Percentiles rank a stretch among this genome's conserved stretches.
Conservation (phyloP, 2,329 filamentous ascomycete genomes). For the Diaporthe citriasiana region DNA sequence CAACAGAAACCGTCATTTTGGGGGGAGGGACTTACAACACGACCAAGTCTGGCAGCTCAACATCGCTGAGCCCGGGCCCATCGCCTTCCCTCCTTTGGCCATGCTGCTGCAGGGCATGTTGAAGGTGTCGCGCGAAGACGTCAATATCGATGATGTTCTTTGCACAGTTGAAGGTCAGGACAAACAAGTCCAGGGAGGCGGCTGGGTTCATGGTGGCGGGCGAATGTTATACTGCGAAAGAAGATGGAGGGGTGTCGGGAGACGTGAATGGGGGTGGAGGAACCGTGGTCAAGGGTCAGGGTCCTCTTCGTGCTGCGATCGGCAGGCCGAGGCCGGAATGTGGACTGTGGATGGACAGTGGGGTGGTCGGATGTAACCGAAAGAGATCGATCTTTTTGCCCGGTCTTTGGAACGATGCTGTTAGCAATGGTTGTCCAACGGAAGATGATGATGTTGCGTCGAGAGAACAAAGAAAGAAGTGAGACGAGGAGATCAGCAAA, state of each 20-base stretch:
- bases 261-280: conserved; percentile 6
- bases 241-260: conserved; percentile 29
- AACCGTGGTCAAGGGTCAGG: conserved; percentile 14
- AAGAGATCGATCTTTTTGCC: conserved; percentile 19
- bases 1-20: background rate
- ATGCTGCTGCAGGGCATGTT: conserved; percentile 68
- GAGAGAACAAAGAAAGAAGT: background rate
- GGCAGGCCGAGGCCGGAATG: conserved; percentile 25
- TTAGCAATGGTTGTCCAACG: conserved; percentile 2
- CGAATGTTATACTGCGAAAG: conserved; percentile 4
- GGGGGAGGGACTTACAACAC: conserved; percentile 64
- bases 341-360: conserved; percentile 7
- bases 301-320: conserved; percentile 11
- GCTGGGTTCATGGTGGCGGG: conserved; percentile 42
- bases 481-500: no score
- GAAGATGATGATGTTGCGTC: background rate
- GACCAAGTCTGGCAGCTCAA: conserved; percentile 66
- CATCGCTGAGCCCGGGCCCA: conserved; percentile 34
- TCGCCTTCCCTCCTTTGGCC: conserved; percentile 10
- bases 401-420: conserved; percentile 12
- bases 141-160: conserved; percentile 78
- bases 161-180: conserved; percentile 92
- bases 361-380: conserved; percentile 22
- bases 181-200: conserved; percentile 75
- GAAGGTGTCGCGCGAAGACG: conserved; percentile 79